These are phyloP conservation scores for Wickerhamiella kurtzmanii DNA, from an alignment of 805 yeast species.

Conservation along the genomic window DNA sequence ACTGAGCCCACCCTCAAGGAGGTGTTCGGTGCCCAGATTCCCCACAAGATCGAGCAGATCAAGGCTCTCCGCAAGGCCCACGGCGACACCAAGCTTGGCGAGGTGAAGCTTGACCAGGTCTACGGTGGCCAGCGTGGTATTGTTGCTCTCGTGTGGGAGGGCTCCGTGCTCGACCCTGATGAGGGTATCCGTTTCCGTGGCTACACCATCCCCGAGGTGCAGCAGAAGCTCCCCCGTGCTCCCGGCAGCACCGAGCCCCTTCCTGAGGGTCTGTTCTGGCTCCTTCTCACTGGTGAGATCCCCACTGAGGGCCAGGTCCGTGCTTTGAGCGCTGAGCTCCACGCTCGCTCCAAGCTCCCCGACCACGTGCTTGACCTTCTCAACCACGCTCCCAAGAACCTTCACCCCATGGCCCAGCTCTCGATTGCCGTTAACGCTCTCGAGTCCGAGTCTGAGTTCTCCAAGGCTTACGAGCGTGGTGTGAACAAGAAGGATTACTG, in stretches of 20 bases:
- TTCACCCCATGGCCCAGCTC: slow-evolving; percentile 87
- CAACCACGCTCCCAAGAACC: slow-evolving; percentile 58
- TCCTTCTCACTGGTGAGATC: slow-evolving; percentile 67
- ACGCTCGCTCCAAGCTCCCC: slow-evolving; percentile 66
- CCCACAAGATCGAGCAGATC: slow-evolving; percentile 84
- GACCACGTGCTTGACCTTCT: slow-evolving; percentile 60
- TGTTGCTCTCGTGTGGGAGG: slow-evolving; percentile 79
- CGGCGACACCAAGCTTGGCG: slow-evolving; percentile 67
- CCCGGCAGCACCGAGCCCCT: slow-evolving; percentile 52
- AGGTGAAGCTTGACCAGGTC: slow-evolving; percentile 63
- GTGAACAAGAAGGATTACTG: slow-evolving; percentile 71
- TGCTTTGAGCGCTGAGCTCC: slow-evolving; percentile 61
- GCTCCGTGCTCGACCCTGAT: slow-evolving; percentile 69
- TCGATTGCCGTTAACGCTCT: slow-evolving; percentile 71
- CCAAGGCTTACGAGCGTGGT: slow-evolving; percentile 76
- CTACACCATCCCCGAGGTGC: slow-evolving; percentile 67
- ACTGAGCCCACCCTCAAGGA: slow-evolving; percentile 57
- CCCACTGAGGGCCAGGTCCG: slow-evolving; percentile 61
- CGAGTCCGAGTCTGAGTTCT: slow-evolving; percentile 70
- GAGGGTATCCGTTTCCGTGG: slow-evolving; percentile 85
- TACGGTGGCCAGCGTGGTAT: slow-evolving; percentile 90
- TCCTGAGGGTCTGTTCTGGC: slow-evolving; percentile 78
- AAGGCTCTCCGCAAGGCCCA: slow-evolving; percentile 77
- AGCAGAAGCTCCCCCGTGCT: slow-evolving; percentile 59
- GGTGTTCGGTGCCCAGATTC: slow-evolving; percentile 83